Evolutionary conservation across 2,329 filamentous ascomycete genomes (phyloP).

Genomic region (Botryotinia narcissicola): DNA sequence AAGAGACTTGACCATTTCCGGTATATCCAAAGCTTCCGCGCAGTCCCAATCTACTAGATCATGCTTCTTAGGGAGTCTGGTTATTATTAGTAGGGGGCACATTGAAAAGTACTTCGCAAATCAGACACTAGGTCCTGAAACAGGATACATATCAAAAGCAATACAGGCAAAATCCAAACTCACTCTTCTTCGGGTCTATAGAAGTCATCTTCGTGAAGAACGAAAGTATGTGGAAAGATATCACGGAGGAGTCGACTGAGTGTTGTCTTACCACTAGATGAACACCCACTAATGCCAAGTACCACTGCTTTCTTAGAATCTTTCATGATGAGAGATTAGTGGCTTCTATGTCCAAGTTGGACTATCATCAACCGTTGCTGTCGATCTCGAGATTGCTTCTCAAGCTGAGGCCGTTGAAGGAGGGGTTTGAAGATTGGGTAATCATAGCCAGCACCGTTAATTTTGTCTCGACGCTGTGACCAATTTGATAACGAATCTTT

Average conservation of each 20-base stretch:
- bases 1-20: slow-evolving; percentile 64
- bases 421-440: background rate
- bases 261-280: slow-evolving; percentile 93
- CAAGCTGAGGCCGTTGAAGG: background rate
- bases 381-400: background rate
- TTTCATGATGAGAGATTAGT: slow-evolving; percentile 14
- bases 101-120: background rate
- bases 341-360: background rate
- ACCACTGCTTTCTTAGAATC: slow-evolving; percentile 48
- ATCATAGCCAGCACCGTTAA: background rate
- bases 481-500: slow-evolving; percentile 1
- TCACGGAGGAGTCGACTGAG: slow-evolving; percentile 79
- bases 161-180: slow-evolving; percentile 33
- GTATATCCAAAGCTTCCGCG: slow-evolving; percentile 70
- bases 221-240: slow-evolving; percentile 74
- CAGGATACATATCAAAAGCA: background rate
- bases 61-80: slow-evolving; percentile 55
- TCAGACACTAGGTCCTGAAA: background rate
- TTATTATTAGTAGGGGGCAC: background rate
- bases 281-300: slow-evolving; percentile 83
- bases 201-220: slow-evolving; percentile 96
- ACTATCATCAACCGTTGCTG: background rate
- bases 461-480: background rate
- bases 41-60: slow-evolving; percentile 90
- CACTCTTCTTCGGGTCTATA: slow-evolving; percentile 77